A percentile compares a stretch with the other conserved stretches of the same genome.
Conservation (phyloP, 2,329 filamentous ascomycete genomes). For the Coleophoma cylindrospora region DNA sequence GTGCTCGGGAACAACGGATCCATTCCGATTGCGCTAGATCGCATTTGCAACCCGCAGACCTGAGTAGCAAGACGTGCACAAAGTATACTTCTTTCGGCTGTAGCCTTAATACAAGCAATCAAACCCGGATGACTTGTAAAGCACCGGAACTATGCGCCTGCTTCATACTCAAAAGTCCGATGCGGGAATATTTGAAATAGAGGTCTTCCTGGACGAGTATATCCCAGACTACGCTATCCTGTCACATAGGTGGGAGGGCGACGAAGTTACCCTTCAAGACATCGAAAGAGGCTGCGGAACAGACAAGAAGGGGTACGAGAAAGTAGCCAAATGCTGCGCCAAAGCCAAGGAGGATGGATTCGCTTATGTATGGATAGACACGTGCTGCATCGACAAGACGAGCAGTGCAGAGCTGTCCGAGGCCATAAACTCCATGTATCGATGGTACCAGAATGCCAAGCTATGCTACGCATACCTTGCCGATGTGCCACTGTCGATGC, state of each 20-base stretch:
- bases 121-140: too few relatives aligned
- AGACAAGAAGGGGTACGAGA: slow-evolving; percentile 4
- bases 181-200: not conserved
- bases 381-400: too few relatives aligned
- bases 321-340: slow-evolving; percentile 3
- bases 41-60: too few relatives aligned
- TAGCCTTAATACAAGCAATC: too few relatives aligned
- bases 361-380: slow-evolving; percentile 8
- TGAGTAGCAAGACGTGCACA: too few relatives aligned
- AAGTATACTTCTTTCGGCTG: too few relatives aligned
- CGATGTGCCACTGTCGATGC: slow-evolving; percentile 1
- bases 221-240: slow-evolving; percentile 25
- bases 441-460: slow-evolving; percentile 9
- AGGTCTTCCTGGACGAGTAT: slow-evolving; percentile 2
- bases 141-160: not conserved
- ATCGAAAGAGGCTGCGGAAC: slow-evolving; percentile 17
- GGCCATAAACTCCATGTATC: slow-evolving; percentile 7
- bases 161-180: not conserved
- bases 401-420: too few relatives aligned
- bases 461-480: slow-evolving; percentile 11
- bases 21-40: too few relatives aligned
- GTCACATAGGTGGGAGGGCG: slow-evolving; percentile 25
- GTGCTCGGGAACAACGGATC: too few relatives aligned
- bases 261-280: slow-evolving; percentile 24
- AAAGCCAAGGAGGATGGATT: not conserved